phyloP scores from a whole-genome alignment of 148 eudicot genomes.

The Polygonum maritimum region DNA sequence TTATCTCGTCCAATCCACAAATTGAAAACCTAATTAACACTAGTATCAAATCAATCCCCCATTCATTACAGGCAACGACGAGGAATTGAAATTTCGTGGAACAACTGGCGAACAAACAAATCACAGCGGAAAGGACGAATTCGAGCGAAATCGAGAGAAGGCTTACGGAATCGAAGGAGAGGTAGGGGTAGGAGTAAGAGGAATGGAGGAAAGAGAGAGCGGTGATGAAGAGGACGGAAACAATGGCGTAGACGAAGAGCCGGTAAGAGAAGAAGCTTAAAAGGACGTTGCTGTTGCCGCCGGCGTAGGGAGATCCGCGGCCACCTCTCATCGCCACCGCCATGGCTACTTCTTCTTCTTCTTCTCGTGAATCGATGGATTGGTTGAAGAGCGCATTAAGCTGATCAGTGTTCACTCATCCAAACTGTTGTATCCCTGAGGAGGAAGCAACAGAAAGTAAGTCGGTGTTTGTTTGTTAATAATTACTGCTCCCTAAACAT shows the following conservation, averaged over 20 bases:
- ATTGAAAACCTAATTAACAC: background rate
- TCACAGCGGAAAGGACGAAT: background rate
- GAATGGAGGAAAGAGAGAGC: conserved; percentile 43
- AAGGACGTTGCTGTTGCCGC: conserved; percentile 34
- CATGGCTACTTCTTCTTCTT: conserved; percentile 22
- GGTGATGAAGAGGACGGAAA: conserved; percentile 68
- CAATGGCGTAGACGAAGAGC: conserved; percentile 70
- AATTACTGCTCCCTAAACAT: too few species aligned
- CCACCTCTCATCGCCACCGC: conserved; percentile 65
- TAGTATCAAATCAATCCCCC: background rate
- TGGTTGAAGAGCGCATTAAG: background rate
- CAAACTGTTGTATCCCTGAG: background rate
- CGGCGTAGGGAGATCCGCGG: conserved; percentile 29
- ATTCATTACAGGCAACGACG: too few species aligned
- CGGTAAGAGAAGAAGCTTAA: conserved; percentile 61
- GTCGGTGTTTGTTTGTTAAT: background rate
- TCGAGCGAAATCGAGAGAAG: background rate
- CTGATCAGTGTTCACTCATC: background rate
- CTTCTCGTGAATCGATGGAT: background rate
- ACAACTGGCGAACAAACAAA: background rate
- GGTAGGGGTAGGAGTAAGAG: conserved; percentile 20
- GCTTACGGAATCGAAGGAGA: conserved; percentile 41
- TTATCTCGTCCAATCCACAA: background rate
- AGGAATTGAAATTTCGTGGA: too few species aligned
- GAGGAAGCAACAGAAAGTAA: background rate